Conservation (phyloP, 2,329 filamentous ascomycete species). For the Exutisphaerella laricina region DNA sequence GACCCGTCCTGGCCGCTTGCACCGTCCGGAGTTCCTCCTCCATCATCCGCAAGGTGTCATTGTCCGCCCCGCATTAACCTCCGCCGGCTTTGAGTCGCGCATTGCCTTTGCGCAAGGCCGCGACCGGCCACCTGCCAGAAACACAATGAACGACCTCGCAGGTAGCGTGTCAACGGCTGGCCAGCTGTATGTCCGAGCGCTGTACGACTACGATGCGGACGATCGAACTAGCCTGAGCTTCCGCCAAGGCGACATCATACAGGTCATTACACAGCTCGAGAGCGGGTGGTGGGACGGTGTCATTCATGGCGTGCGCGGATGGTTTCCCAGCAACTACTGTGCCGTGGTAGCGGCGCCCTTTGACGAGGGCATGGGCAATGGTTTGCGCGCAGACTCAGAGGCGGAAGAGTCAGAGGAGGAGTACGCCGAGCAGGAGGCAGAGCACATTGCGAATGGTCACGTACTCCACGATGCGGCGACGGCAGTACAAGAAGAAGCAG, state of each 20-base stretch:
- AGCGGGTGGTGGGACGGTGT: slow-evolving; percentile 99
- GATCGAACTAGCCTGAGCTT: slow-evolving; percentile 92
- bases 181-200: slow-evolving; percentile 81
- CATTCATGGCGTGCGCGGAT: slow-evolving; percentile 91
- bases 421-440: slow-evolving; percentile 50
- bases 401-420: slow-evolving; percentile 61
- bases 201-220: slow-evolving; percentile 85
- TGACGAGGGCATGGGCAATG: slow-evolving; percentile 60
- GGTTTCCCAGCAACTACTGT: slow-evolving; percentile 99
- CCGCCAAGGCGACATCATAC: slow-evolving; percentile 91
- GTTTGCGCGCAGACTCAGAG: slow-evolving; percentile 42
- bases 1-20: no score
- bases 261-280: slow-evolving; percentile 96
- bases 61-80: no score
- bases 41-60: no score
- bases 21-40: no score
- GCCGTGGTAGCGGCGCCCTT: slow-evolving; percentile 73
- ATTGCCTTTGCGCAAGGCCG: no score
- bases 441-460: slow-evolving; percentile 41
- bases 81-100: no score
- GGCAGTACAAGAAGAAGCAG: slow-evolving; percentile 69
- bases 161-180: slow-evolving; percentile 47
- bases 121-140: no score
- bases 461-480: slow-evolving; percentile 54
- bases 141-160: slow-evolving; percentile 47